Base-by-base conservation (phyloP, 768 basidiomycete species). In the Candolleomyces aberdarensis region DNA sequence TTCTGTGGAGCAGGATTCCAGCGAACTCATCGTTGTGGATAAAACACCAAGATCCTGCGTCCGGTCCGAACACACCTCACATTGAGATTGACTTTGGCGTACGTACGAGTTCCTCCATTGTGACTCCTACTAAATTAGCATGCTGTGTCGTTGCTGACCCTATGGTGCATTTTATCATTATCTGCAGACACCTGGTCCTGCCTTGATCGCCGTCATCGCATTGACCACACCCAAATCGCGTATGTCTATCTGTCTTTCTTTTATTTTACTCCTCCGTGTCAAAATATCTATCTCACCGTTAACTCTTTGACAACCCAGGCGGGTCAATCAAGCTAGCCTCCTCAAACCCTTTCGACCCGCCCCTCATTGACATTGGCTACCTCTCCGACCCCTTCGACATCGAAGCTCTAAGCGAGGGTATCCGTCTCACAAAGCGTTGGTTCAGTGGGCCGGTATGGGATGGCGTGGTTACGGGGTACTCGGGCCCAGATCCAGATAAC, bases 291-390 rank as follows among this genome's bases (percentile, higher is more conserved):
- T 26, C 26, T 26, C 43, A 44, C 4, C n/a, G 36, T 31, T 17
- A 26, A 26, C 3, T 26, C 26, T 26, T 26, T 26, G 3, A 26
- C 26, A 26, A 26, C 31, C 56, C 36, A 75, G 74, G 72, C 49
- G 75, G 75, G 13, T 62, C 65, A 13, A 47, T 75, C 3, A 69
- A 66, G 11, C 56, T 83, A 51, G 75, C 71, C 54, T 77, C 79
- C 17, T 74, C 70, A 10, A 68, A 76, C 62, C 73, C 80, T 10
- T 82, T 83, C 67, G 74, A 71, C 50, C 50, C 70, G 22, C 82
- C 84, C 0, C 40, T 71, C 13, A 82, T 85, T 67, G 74, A 85
- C 64, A 79, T 81, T 1, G 77, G 76, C 50, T 78, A 80, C 72
- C 74, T 79, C 46, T 63, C 41, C 58, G 62, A 65, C 14, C 62